Conservation (phyloP, 345 rosid genomes). For the Brassica carinata region DNA sequence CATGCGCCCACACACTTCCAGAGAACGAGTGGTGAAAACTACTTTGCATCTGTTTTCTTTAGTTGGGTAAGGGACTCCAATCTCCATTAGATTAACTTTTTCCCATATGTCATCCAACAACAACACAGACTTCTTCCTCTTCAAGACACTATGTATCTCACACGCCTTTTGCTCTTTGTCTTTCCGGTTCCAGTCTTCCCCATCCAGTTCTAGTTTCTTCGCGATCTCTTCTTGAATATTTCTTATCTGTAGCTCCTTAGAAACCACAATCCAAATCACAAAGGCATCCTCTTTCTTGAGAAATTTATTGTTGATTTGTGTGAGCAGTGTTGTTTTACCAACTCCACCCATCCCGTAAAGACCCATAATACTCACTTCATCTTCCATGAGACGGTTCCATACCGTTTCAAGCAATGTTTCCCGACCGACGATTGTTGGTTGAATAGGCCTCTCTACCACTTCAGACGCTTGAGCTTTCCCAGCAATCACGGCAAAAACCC, state of each 20-base stretch:
- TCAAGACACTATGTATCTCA: not conserved
- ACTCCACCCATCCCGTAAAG: not conserved
- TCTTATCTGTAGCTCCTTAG: not conserved
- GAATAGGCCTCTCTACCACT: not conserved
- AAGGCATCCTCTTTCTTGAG: not conserved
- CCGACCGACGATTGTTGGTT: conserved; percentile 7
- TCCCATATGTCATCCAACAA: conserved; percentile 33
- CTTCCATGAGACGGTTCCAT: conserved; percentile 8
- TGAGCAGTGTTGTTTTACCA: not conserved
- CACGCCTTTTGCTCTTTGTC: not conserved
- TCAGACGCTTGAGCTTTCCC: not conserved
- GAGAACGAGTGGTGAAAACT: conserved; percentile 16
- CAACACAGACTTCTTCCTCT: too few relatives aligned
- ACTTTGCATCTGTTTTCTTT: not conserved
- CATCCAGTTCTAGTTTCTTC: not conserved
- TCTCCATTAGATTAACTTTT: not conserved
- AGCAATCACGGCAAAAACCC: not conserved
- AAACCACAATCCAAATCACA: conserved; percentile 3
- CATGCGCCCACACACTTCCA: conserved; percentile 6
- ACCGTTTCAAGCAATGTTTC: not conserved
- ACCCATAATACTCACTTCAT: conserved; percentile 20
- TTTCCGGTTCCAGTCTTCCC: not conserved
- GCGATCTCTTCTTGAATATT: conserved; percentile 26
- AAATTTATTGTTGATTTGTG: not conserved
- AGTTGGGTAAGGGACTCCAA: conserved; percentile 15